Base-by-base conservation (phyloP, 257 asterid species). In the Schizonepeta tenuifolia region DNA sequence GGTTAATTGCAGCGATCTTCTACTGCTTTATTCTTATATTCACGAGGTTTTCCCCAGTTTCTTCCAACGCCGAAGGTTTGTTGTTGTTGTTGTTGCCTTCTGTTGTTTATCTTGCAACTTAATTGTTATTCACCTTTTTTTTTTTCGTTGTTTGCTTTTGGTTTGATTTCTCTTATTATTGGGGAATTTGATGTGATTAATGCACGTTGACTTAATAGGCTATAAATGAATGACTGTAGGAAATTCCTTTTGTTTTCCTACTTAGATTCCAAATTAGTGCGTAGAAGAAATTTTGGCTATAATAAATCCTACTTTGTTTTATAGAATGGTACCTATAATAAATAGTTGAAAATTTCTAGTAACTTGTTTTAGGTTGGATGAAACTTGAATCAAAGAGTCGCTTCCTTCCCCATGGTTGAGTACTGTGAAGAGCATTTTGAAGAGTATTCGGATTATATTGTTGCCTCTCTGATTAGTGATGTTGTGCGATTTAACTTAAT, bases 21-120 rank as follows among this genome's bases (percentile, higher is more conserved):
- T 77, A 24, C 72, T 85, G 80, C 81, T 77, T 85, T 38, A n/a
- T 78, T 69, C 73, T 83, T 65, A 59, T 88, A 22, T 70, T 85
- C 13, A 66, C 73, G 40, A 67, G 76, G 74, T 51, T 83, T 70
- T 79, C 77, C 35, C 88, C 60, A 18, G 96, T 87, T 72, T 85
- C 87, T 61, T 69, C 85, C 57, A 93, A 93, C 83, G 89, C 85
- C 20, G 98, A 93, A 93, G 98, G 98, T 93, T 56, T 31, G 78
- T 56, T 73, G 20, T 38, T 17, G 21, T 17, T n/a, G 6, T 9
- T 31, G 13, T 5, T 28, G 40, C 9, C 9, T 12, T 74, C 33
- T 68, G 6, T 18, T 10, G n/a, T 61, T 59, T 63, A 13, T 11
- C 53, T 64, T 55, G 51, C 5, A 17, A 17, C 26, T 43, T 75